Evolutionary conservation across 1,139 yeast species (phyloP), one percentile per base, ranked within the genome.

Genomic region (Pichia sp.): DNA sequence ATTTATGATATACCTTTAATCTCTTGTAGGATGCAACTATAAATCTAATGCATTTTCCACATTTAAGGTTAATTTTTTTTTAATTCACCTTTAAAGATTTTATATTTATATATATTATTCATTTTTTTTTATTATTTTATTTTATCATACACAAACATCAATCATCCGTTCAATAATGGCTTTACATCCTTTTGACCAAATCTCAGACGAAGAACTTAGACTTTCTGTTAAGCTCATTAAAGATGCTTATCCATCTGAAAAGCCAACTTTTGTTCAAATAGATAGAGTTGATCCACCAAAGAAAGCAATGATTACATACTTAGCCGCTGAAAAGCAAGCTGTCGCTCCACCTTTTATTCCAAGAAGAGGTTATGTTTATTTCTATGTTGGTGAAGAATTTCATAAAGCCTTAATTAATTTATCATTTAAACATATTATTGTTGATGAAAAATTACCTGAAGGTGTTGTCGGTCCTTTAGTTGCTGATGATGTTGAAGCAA

Each of bases 211-310:
- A 46, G 95, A 86, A 69, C 68, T 84, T 58, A 71, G 75, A 61
- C 65, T 71, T 52, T 81, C 90, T 36, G 67, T 86, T 42, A 78
- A 77, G 63, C 71, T 81, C 49, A 67, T 82, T 64, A 80, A 80
- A 64, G 82, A 77, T 59, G 65, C 78, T 47, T 68, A 76, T 52
- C 59, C 61, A 26, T 51, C 51, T 32, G 62, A 56, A 22, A 63
- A 63, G 46, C 65, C 85, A 41, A 90, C 82, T 65, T 82, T 86
- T 66, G 78, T 80, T 55, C 86, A 79, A 60, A 69, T 85, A 46
- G 92, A 84, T 59, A 74, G 80, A 58, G 63, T 78, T 47, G 95
- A 87, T 61, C 95, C 96, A 31, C 94, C 95, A 51, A 87, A 87
- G 73, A 69, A 76, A 56, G 78, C 74, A 54, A 80, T 87, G 82